These are phyloP conservation scores for Talaromyces ruber DNA, from an alignment of 495 filamentous ascomycete species.

Conservation along the genomic window DNA sequence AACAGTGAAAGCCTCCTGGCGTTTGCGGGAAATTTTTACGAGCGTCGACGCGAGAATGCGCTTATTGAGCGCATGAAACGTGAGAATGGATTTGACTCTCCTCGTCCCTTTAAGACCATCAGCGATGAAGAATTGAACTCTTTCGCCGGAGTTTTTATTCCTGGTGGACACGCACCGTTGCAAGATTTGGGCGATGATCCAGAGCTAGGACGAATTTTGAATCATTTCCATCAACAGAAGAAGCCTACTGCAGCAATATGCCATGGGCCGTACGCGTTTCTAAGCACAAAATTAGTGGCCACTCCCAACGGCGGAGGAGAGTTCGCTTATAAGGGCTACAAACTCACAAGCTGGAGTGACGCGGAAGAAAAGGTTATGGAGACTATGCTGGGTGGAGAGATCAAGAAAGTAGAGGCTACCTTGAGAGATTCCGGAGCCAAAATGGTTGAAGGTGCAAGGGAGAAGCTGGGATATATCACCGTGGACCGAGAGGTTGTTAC, in stretches of 20 bases:
- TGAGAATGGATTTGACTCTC: conserved; percentile 26
- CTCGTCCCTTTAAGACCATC: conserved; percentile 18
- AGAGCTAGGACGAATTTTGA: conserved; percentile 29
- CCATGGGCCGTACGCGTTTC: conserved; percentile 32
- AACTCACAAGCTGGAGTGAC: conserved; percentile 23
- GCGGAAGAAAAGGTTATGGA: conserved; percentile 26
- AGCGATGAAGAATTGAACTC: conserved; percentile 19
- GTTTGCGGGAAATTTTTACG: conserved; percentile 33
- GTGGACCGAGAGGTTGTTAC: conserved; percentile 20
- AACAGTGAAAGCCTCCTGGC: conserved; percentile 25
- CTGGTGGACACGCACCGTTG: conserved; percentile 33
- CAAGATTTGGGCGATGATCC: conserved; percentile 24
- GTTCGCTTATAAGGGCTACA: conserved; percentile 29
- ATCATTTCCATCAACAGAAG: conserved; percentile 23
- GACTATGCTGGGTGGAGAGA: conserved; percentile 19
- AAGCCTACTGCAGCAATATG: conserved; percentile 33
- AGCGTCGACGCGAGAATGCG: conserved; percentile 23
- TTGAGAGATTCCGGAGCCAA: conserved; percentile 19
- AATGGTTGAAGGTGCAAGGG: conserved; percentile 17
- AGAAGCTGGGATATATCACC: conserved; percentile 20
- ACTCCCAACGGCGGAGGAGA: conserved; percentile 12
- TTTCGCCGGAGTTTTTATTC: conserved; percentile 31
- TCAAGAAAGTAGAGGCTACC: conserved; percentile 20
- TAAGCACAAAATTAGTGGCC: conserved; percentile 20
- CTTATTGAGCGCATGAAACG: conserved; percentile 29